Base-by-base conservation (phyloP, 2,329 filamentous ascomycete genomes). In the Cordyceps tenuipes region DNA sequence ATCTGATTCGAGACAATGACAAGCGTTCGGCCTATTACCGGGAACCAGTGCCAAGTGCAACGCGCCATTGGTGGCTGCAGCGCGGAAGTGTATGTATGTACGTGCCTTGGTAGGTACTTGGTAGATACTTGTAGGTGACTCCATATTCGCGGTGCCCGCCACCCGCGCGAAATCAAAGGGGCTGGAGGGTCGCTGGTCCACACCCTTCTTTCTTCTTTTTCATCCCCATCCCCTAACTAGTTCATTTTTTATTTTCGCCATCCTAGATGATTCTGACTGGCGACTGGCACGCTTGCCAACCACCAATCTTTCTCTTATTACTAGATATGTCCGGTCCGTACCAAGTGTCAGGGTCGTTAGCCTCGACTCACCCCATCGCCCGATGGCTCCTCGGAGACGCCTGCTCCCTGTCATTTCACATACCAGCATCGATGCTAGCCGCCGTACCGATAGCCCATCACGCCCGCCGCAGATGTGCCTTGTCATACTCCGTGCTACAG, bases 121-220 rank as follows among this genome's bases (percentile, higher is more conserved):
- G 23, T 23, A 23, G 23, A 4, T 23, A 23, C 23, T 23, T 23
- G 3, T 23, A 23, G 23, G 23, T 4, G 4, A 23, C 23, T 23
- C 4, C 23, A 23, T 43, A 43, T n/a, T 43, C 5, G n/a, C 17
- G 8, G 39, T 17, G 39, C 15, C 12, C 39, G 39, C 39, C 39
- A 15, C 39, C 39, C 39, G 12, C 12, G 34, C 53, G 53, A 56
- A 56, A 56, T 56, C 53, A 56, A 54, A 56, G 53, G 53, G 53
- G 53, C 53, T 56, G 53, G 53, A 56, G 53, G 53, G 53, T 43
- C 53, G 43, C 53, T 17, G 43, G 36, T 56, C 53, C 53, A 56
- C 53, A 47, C 29, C 41, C n/a, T 56, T 56, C 15, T 56, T 29
- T n/a, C n/a, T n/a, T n/a, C 43, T 19, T n/a, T n/a, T n/a, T 21